phyloP scores from a whole-genome alignment of 1,284 basidiomycete genomes.

The Cryptococcus sp. region DNA sequence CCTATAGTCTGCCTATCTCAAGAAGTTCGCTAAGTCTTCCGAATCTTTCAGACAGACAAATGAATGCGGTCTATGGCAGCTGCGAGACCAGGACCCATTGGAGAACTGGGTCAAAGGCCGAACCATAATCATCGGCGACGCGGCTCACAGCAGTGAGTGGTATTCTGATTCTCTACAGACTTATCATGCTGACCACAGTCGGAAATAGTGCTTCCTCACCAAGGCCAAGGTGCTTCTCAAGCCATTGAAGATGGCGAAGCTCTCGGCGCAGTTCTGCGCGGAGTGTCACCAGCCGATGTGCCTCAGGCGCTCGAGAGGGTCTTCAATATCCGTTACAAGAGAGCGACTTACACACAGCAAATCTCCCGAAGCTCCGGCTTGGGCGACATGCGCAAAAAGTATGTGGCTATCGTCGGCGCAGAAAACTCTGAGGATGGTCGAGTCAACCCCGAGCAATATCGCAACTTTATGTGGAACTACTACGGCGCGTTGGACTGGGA shows the following conservation, averaged over 20 bases:
- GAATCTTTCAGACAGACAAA: conserved; percentile 13
- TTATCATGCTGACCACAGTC: not conserved
- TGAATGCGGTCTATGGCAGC: conserved; percentile 40
- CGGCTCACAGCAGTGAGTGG: conserved; percentile 38
- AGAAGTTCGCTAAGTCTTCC: not conserved
- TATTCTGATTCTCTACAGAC: no score
- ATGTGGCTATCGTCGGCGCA: conserved; percentile 12
- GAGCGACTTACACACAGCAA: conserved; percentile 35
- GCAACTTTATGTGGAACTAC: conserved; percentile 33
- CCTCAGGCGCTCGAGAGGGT: conserved; percentile 22
- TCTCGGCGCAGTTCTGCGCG: conserved; percentile 21
- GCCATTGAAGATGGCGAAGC: conserved; percentile 41
- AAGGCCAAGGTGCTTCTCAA: conserved; percentile 36
- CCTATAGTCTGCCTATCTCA: not conserved
- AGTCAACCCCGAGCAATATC: conserved; percentile 29
- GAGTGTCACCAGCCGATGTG: conserved; percentile 9
- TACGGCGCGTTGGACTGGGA: conserved; percentile 36
- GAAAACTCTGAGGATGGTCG: conserved; percentile 4
- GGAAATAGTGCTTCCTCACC: conserved; percentile 26
- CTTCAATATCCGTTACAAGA: conserved; percentile 29
- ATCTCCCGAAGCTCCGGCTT: conserved; percentile 22
- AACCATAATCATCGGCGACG: conserved; percentile 44
- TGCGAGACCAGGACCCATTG: conserved; percentile 42
- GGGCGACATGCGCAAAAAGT: conserved; percentile 24
- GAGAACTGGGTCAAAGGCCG: conserved; percentile 33